Base-by-base conservation (phyloP, 306 rosid species). In the Trifolium dubium region DNA sequence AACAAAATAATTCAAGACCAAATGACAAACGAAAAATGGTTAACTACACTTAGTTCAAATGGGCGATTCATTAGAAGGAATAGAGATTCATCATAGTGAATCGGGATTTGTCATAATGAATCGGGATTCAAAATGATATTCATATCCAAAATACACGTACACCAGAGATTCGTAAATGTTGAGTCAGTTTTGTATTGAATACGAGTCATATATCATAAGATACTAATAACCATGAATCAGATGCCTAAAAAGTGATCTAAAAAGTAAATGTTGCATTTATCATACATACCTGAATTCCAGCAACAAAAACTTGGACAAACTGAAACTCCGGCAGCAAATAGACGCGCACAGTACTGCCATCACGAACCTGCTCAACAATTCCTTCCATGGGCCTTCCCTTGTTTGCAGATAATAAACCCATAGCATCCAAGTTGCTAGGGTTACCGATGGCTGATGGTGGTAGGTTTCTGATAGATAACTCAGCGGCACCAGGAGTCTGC, bases 371-470 rank as follows among this genome's bases (percentile, higher is more conserved):
- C 87, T 93, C 98, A 29, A 90, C 98, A 81, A 90, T 77, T 55
- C 84, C 93, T 82, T 90, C 83, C 98, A 95, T 85, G 56, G 97
- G 89, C 64, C 75, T 82, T 40, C 98, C 98, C 70, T 90, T 93
- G 86, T 91, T 90, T 81, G 85, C 85, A 65, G 87, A 87, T 73
- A 93, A 85, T 40, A 93, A 77, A 84, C 89, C 79, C 96, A 86
- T 84, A 19, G 96, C 97, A 67, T 90, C 90, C 23, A 93, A 85
- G 87, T 89, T 93, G 82, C 90, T 81, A 75, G 96, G 84, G 78
- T 95, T 92, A 39, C 97, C 97, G 62, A 93, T 80, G 46, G 98
- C 90, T 14, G 96, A 93, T 47, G 96, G 98, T 35, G 98, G 98
- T 65, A 93, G 83, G 67, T 61, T 82, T 86, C 98, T 85, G 51